Evolutionary conservation across 176 grass and related monocot genomes (phyloP).

Genomic region (Cenchrus purpureus): DNA sequence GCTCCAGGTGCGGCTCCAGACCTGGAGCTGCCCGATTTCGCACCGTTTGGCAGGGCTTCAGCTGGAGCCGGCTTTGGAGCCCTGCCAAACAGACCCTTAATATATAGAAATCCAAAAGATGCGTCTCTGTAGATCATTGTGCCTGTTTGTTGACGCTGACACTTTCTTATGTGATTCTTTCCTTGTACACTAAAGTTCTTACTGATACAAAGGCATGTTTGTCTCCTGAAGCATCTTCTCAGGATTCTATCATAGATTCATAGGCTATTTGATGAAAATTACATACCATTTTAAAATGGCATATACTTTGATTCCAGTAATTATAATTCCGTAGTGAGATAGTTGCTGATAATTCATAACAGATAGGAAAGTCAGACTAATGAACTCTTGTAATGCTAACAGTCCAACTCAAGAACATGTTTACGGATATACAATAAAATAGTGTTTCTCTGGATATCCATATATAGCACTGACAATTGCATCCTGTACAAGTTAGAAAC

Average conservation of each 20-base stretch:
- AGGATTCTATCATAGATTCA: not conserved
- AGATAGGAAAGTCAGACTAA: not conserved
- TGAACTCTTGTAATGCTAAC: not conserved
- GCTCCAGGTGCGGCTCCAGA: too few relatives aligned
- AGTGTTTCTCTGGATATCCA: not conserved
- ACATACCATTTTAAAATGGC: not conserved
- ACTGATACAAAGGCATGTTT: conserved; percentile 7
- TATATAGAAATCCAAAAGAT: not conserved
- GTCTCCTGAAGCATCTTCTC: conserved; percentile 24
- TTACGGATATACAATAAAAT: not conserved
- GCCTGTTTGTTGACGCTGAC: conserved; percentile 17
- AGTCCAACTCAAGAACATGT: not conserved
- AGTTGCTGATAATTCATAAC: not conserved
- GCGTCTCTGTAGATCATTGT: not conserved
- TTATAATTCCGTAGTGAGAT: not conserved
- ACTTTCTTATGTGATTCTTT: conserved; percentile 20
- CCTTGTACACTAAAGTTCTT: conserved; percentile 15
- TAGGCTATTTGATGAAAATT: not conserved
- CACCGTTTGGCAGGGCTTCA: too few relatives aligned
- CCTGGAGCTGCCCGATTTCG: too few relatives aligned
- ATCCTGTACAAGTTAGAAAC: conserved; percentile 1
- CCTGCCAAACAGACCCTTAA: too few relatives aligned
- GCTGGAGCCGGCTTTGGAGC: too few relatives aligned
- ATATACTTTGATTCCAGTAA: not conserved
- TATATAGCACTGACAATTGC: not conserved